A percentile compares a stretch with the other conserved stretches of the same genome.
These are phyloP conservation scores for Arxiozyma telluris DNA, from an alignment of 1,139 yeast species.

Conservation along the genomic window DNA sequence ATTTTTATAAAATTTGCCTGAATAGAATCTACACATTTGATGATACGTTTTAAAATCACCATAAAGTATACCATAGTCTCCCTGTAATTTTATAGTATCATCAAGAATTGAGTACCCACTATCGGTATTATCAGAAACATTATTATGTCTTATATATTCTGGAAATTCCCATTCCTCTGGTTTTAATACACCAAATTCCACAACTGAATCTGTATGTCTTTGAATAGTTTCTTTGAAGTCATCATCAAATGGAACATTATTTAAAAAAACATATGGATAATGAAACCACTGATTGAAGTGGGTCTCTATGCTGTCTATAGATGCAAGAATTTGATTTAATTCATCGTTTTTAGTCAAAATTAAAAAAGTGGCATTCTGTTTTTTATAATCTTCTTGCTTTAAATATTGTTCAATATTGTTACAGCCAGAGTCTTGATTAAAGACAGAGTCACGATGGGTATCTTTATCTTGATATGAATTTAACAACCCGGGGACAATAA, in stretches of 20 bases:
- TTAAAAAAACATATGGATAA: slow-evolving; percentile 83
- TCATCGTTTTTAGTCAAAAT: slow-evolving; percentile 74
- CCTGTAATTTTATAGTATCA: slow-evolving; percentile 55
- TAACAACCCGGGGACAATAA: neutral
- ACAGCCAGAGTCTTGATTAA: slow-evolving; percentile 42
- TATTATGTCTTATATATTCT: slow-evolving; percentile 14
- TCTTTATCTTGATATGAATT: slow-evolving; percentile 16
- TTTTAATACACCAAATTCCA: slow-evolving; percentile 12
- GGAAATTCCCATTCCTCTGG: slow-evolving; percentile 32
- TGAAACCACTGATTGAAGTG: slow-evolving; percentile 86
- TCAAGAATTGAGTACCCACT: slow-evolving; percentile 10
- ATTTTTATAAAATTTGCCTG: slow-evolving; percentile 71
- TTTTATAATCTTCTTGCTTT: slow-evolving; percentile 29
- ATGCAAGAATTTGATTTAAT: slow-evolving; percentile 54
- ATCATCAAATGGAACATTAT: slow-evolving; percentile 62
- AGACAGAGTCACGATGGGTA: slow-evolving; percentile 30
- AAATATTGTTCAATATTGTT: slow-evolving; percentile 30
- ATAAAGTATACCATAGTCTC: slow-evolving; percentile 72
- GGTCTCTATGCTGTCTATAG: slow-evolving; percentile 66
- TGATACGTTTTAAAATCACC: slow-evolving; percentile 71
- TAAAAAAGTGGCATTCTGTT: slow-evolving; percentile 74
- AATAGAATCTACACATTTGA: slow-evolving; percentile 62
- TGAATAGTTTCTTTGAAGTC: slow-evolving; percentile 48
- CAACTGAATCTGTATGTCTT: slow-evolving; percentile 43
- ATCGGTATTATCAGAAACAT: slow-evolving; percentile 23